Base-by-base conservation (phyloP, 2,329 filamentous ascomycete species). In the Cladophialophora chaetospira region DNA sequence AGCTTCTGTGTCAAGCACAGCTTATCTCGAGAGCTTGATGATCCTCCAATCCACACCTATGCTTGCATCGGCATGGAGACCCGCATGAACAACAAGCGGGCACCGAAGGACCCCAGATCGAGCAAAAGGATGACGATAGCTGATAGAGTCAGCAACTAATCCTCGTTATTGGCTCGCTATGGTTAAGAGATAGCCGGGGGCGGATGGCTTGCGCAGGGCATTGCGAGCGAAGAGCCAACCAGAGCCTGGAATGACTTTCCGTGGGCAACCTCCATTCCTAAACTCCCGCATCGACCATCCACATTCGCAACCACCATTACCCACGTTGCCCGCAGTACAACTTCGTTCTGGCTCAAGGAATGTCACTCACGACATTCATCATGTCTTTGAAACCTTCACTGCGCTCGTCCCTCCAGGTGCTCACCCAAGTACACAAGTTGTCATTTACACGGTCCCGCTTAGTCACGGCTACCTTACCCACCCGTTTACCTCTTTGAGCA, bases 321-420 rank as follows among this genome's bases (percentile, higher is more conserved):
- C n/a, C 36, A 40, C 44, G 6, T 9, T 6, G 15, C 35, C 23
- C 21, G 28, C n/a, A 42, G 33, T 5, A 21, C 15, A 23, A 17
- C 35, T 42, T 51, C 31, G 48, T 51, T 42, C 15, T 29, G 48
- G 48, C 36, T 43, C 26, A 51, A 51, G 23, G 48, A 51, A 51
- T 51, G 36, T 13, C 23, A n/a, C 21, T 29, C n/a, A 33, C 28
- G 33, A 31, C 40, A 13, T 53, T 45, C 28, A 29, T 40, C 29
- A 56, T 49, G 46, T 17, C 21, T 19, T 25, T 28, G 15, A 28
- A 33, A 44, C n/a, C 23, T 40, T 40, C 36, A 40, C n/a, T 15
- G 19, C 42, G 6, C 6, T 33, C 29, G 8, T 8, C 29, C 15
- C n/a, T 28, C 21, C 42, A 2, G 19, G 17, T 26, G n/a, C 10